These are phyloP conservation scores for Alopecurus myosuroides DNA, from an alignment of 176 grass and related monocot genomes.

Conservation along the genomic window DNA sequence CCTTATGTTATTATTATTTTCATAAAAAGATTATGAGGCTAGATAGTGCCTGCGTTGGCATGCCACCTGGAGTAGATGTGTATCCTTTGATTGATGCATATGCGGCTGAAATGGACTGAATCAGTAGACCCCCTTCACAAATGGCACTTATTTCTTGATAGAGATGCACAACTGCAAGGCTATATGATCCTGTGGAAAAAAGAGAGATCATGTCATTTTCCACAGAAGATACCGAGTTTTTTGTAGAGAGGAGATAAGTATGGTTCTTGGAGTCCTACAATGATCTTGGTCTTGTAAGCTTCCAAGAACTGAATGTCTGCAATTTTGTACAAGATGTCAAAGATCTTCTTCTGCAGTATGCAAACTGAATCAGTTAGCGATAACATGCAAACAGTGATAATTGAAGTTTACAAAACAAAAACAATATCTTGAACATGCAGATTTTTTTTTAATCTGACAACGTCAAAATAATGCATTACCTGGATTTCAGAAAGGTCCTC, in stretches of 20 bases:
- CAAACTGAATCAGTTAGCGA: constrained; percentile 17
- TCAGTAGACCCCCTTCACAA: not conserved
- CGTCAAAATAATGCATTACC: constrained; percentile 32
- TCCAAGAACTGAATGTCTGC: constrained; percentile 69
- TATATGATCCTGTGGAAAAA: not conserved
- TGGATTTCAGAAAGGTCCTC: constrained; percentile 69
- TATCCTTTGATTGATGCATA: constrained; percentile 29
- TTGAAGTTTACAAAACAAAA: not conserved
- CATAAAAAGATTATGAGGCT: constrained; percentile 23
- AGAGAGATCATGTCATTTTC: not conserved
- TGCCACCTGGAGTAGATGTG: not conserved
- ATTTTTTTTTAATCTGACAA: not conserved
- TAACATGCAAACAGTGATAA: not conserved
- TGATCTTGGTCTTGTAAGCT: constrained; percentile 88
- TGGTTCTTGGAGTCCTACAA: constrained; percentile 41
- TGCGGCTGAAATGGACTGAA: not conserved
- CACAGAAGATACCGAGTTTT: not conserved
- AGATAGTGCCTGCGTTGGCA: not conserved
- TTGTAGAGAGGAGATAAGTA: not conserved
- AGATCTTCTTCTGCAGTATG: constrained; percentile 79
- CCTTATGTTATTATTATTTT: no score
- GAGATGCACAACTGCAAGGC: not conserved
- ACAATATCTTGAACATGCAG: not conserved
- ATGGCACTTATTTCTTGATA: constrained; percentile 18
- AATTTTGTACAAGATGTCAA: constrained; percentile 75